Evolutionary conservation across 1,139 yeast species (phyloP).

Genomic region (Suhomyces panamericanus): DNA sequence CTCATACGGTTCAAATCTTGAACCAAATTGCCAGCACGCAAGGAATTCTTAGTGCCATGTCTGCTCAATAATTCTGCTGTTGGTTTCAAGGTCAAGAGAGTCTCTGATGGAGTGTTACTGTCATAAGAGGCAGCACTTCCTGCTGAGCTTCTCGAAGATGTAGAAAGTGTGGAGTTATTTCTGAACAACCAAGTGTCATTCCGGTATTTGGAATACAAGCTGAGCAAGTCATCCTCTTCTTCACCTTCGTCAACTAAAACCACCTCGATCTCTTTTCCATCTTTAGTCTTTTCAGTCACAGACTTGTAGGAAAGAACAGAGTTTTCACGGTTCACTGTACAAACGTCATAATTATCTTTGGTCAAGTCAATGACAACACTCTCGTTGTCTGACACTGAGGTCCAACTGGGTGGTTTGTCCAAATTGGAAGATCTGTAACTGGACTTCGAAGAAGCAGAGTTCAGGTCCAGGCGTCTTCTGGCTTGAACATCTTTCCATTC

Average conservation of each 20-base stretch:
- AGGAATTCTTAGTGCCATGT: constrained; percentile 11
- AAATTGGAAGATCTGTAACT: constrained; percentile 36
- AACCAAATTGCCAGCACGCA: constrained; percentile 7
- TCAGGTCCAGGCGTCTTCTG: constrained; percentile 2
- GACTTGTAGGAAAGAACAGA: constrained; percentile 41
- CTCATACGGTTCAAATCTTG: constrained; percentile 7
- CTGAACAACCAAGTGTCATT: constrained; percentile 29
- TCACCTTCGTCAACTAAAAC: constrained; percentile 47
- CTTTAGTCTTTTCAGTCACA: constrained; percentile 38
- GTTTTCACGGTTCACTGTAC: constrained; percentile 36
- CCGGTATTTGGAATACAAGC: constrained; percentile 48
- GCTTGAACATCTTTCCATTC: neutral
- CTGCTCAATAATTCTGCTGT: constrained; percentile 7
- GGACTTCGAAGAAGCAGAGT: constrained; percentile 20
- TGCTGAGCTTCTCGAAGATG: constrained; percentile 8
- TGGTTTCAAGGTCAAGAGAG: constrained; percentile 22
- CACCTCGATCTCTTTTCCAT: constrained; percentile 48
- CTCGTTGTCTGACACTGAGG: constrained; percentile 34
- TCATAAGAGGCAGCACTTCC: constrained; percentile 22
- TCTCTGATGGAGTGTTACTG: constrained; percentile 19
- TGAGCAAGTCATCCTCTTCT: constrained; percentile 38
- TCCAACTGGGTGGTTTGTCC: constrained; percentile 20
- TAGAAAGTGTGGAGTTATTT: constrained; percentile 17
- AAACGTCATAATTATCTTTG: constrained; percentile 40
- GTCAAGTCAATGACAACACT: constrained; percentile 47